Conservation (phyloP, 345 rosid species). For the Citrus trifoliata region DNA sequence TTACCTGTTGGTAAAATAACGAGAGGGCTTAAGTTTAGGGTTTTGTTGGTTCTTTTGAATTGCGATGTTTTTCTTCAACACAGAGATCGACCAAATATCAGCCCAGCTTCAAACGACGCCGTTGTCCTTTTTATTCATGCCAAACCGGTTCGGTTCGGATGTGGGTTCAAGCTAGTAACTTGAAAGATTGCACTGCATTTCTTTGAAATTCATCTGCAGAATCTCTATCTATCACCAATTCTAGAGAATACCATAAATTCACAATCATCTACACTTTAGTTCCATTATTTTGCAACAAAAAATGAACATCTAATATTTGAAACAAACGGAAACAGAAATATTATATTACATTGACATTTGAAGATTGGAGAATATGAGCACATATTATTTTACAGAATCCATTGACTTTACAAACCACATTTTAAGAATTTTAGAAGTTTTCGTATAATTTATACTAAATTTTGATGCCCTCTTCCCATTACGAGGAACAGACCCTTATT, state of each 20-base stretch:
- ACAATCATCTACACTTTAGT: no score
- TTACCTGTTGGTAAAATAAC: background rate
- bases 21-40: background rate
- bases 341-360: background rate
- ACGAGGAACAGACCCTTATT: background rate
- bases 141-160: no score
- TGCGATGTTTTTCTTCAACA: background rate
- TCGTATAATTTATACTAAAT: background rate
- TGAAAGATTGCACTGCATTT: no score
- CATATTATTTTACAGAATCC: background rate
- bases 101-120: background rate
- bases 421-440: background rate
- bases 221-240: no score
- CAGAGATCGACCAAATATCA: no score
- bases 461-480: slow-evolving; percentile 5
- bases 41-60: no score
- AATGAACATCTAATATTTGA: background rate
- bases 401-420: background rate
- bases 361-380: background rate
- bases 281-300: no score
- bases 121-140: background rate
- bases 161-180: no score
- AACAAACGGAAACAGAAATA: background rate
- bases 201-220: no score
- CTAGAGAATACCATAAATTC: no score